Conservation (phyloP, 495 filamentous ascomycete species). For the Lichina pygmaea region DNA sequence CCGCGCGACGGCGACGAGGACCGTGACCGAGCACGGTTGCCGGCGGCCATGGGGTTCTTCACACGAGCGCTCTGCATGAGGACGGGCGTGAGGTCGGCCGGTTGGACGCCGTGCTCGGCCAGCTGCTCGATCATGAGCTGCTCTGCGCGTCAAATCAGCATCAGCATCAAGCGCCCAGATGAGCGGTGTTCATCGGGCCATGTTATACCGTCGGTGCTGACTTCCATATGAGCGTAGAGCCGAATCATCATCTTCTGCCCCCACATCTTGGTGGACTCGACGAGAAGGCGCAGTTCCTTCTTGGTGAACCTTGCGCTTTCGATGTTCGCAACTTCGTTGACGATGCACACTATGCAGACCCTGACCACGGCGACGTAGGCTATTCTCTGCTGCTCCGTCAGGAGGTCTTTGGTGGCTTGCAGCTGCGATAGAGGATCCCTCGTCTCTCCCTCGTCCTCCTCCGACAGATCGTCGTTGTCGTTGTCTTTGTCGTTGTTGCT, state of each 20-base stretch:
- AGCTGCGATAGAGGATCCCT: constrained; percentile 72
- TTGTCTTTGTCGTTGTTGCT: constrained; percentile 27
- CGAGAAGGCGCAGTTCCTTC: constrained; percentile 37
- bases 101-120: constrained; percentile 67
- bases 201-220: constrained; percentile 28
- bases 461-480: background rate
- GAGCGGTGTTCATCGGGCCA: background rate
- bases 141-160: constrained; percentile 21
- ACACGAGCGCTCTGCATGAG: constrained; percentile 87
- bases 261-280: constrained; percentile 81
- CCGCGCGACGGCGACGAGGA: constrained; percentile 2
- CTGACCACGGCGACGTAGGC: constrained; percentile 83
- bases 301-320: constrained; percentile 24
- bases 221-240: constrained; percentile 88
- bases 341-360: constrained; percentile 52
- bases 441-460: constrained; percentile 42
- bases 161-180: background rate
- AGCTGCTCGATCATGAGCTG: constrained; percentile 99
- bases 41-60: constrained; percentile 63
- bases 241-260: constrained; percentile 90
- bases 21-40: background rate
- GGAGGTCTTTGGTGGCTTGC: constrained; percentile 81
- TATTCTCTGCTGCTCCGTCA: constrained; percentile 87
- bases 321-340: constrained; percentile 31
- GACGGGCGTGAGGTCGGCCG: constrained; percentile 52